Conservation (phyloP, 2,329 filamentous ascomycete species). For the Aulographum hederae region DNA sequence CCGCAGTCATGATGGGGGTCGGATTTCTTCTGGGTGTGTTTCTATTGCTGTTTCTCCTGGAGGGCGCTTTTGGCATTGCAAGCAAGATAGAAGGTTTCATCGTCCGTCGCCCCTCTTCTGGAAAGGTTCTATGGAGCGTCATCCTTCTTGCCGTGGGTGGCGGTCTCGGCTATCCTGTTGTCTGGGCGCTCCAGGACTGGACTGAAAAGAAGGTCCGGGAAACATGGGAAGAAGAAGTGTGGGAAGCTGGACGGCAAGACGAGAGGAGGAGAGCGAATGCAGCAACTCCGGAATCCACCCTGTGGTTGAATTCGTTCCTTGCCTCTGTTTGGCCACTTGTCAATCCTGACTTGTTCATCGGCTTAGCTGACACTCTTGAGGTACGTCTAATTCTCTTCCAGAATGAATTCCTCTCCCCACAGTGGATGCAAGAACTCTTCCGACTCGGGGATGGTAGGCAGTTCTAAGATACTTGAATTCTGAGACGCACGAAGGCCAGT, state of each 20-base stretch:
- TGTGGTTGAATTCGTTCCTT: constrained; percentile 55
- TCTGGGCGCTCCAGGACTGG: constrained; percentile 29
- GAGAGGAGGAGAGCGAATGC: constrained; percentile 28
- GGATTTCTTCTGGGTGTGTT: constrained; percentile 13
- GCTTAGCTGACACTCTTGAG: constrained; percentile 53
- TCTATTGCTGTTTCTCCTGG: constrained; percentile 5
- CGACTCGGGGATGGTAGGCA: too few species aligned
- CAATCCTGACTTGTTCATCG: constrained; percentile 56
- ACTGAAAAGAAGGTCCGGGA: constrained; percentile 40
- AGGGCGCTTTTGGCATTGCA: constrained; percentile 2
- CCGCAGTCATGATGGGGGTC: constrained; percentile 18
- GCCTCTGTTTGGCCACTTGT: constrained; percentile 54
- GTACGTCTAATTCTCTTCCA: too few species aligned
- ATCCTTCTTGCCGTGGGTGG: constrained; percentile 16
- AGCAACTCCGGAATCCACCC: constrained; percentile 42
- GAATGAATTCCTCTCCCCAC: too few species aligned
- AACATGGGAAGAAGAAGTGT: constrained; percentile 51
- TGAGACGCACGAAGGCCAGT: too few species aligned
- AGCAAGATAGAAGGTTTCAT: not conserved
- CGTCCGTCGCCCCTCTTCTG: constrained; percentile 3
- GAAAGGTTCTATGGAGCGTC: constrained; percentile 8
- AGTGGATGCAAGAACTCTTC: too few species aligned
- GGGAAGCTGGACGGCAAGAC: constrained; percentile 42
- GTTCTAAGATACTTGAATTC: too few species aligned
- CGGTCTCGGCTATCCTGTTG: constrained; percentile 1